These are phyloP conservation scores for Apiotrichum gracile DNA, from an alignment of 1,284 basidiomycete genomes.

Conservation along the genomic window DNA sequence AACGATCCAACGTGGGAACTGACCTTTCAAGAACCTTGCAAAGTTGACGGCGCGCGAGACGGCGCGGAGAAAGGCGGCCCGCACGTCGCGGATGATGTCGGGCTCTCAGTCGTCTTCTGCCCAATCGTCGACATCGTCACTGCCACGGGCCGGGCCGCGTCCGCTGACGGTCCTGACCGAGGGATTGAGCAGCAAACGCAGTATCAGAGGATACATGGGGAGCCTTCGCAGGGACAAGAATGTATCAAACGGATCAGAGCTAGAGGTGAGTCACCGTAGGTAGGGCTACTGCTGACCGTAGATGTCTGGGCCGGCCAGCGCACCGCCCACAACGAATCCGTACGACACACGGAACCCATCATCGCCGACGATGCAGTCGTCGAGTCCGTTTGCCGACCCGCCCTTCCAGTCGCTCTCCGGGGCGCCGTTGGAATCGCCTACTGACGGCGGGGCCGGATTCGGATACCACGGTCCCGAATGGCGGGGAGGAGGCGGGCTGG, in stretches of 20 bases:
- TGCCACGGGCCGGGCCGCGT: not conserved
- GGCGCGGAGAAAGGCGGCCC: conserved; percentile 37
- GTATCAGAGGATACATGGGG: conserved; percentile 23
- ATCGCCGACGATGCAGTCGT: conserved; percentile 11
- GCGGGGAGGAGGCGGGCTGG: conserved; percentile 33
- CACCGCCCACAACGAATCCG: conserved; percentile 17
- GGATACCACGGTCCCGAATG: conserved; percentile 29
- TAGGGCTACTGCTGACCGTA: not conserved
- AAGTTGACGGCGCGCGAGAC: conserved; percentile 41
- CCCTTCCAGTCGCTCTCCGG: not conserved
- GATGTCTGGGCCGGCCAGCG: not conserved
- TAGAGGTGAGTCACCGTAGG: conserved; percentile 19
- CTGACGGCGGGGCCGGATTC: conserved; percentile 11
- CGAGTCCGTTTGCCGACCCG: conserved; percentile 29
- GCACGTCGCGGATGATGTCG: conserved; percentile 28
- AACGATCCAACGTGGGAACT: not conserved
- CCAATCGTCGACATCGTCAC: conserved; percentile 18
- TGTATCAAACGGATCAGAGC: no score
- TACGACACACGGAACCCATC: conserved; percentile 26
- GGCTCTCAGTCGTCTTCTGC: conserved; percentile 11
- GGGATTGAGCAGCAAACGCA: conserved; percentile 20
- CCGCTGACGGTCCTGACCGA: conserved; percentile 10
- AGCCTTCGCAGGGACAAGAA: conserved; percentile 18
- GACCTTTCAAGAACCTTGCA: conserved; percentile 37
- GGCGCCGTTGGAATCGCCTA: conserved; percentile 2